Conservation (phyloP, 1,139 yeast genomes). For the Blastobotrys malaysiensis region DNA sequence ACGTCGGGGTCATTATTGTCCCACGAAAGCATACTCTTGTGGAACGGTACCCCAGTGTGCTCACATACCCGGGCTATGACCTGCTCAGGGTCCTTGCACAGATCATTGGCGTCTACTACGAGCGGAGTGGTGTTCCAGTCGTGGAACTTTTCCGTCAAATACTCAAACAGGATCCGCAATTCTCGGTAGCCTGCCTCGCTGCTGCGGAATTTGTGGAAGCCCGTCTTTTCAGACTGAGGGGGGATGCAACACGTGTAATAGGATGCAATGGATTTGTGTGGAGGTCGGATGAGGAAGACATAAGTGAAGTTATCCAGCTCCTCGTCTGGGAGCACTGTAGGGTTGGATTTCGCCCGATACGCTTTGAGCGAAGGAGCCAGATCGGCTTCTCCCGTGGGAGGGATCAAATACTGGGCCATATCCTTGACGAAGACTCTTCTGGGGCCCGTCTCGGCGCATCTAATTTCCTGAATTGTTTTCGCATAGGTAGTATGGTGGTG, state of each 20-base stretch:
- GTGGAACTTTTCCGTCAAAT: conserved; percentile 14
- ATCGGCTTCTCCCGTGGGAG: conserved; percentile 18
- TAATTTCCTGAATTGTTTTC: conserved; percentile 18
- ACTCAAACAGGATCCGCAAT: conserved; percentile 26
- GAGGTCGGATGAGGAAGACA: conserved; percentile 28
- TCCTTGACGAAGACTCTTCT: conserved; percentile 25
- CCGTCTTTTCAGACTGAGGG: conserved; percentile 25
- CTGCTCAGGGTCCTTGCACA: conserved; percentile 22
- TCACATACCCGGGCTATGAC: conserved; percentile 23
- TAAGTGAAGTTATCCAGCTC: conserved; percentile 19
- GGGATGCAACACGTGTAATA: conserved; percentile 30
- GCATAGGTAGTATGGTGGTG: conserved; percentile 18
- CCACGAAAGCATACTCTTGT: conserved; percentile 26
- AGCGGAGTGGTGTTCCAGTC: conserved; percentile 20
- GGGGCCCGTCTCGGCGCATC: conserved; percentile 5
- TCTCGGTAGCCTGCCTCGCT: conserved; percentile 29
- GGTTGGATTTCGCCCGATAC: conserved; percentile 12
- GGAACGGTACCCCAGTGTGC: conserved; percentile 21
- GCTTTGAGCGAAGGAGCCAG: conserved; percentile 19
- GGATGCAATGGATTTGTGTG: conserved; percentile 28
- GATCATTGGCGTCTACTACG: conserved; percentile 26
- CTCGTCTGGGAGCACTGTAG: conserved; percentile 22
- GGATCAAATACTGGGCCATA: conserved; percentile 29
- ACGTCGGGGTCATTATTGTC: conserved; percentile 20
- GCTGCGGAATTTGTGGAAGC: conserved; percentile 25